These are phyloP conservation scores for Huiozyma sinensis DNA, from an alignment of 805 yeast species.

Conservation along the genomic window DNA sequence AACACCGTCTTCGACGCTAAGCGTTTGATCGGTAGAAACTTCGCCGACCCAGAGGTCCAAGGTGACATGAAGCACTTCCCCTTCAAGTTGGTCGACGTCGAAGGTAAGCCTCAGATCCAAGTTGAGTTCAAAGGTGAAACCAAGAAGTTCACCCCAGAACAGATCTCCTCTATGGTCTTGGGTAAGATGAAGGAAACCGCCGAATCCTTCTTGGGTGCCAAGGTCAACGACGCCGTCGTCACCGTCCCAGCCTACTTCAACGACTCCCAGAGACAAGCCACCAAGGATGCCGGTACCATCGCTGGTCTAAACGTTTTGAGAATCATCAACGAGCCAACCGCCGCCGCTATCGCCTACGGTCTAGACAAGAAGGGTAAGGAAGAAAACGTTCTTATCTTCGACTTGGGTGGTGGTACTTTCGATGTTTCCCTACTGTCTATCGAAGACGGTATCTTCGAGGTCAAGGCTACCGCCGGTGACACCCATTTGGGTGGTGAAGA, in stretches of 20 bases:
- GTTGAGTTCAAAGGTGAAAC: constrained; percentile 84
- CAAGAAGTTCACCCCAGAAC: constrained; percentile 86
- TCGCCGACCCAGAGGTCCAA: constrained; percentile 48
- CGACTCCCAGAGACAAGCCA: constrained; percentile 95
- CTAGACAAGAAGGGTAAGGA: constrained; percentile 58
- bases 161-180: constrained; percentile 86
- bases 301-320: constrained; percentile 90
- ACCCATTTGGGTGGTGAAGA: constrained; percentile 98
- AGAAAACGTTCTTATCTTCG: constrained; percentile 86
- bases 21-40: constrained; percentile 75
- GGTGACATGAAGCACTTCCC: constrained; percentile 69
- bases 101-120: constrained; percentile 78
- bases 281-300: constrained; percentile 93
- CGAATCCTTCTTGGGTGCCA: constrained; percentile 77
- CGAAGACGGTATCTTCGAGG: constrained; percentile 95
- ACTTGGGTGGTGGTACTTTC: constrained; percentile 98
- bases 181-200: constrained; percentile 91
- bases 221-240: constrained; percentile 84
- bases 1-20: constrained; percentile 95
- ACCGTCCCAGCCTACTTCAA: constrained; percentile 95
- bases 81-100: constrained; percentile 64
- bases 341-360: constrained; percentile 98
- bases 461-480: constrained; percentile 78
- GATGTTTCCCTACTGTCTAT: constrained; percentile 91
- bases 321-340: constrained; percentile 91